Conservation (phyloP, 208 protist genomes). For the Novymonas esmeraldas region DNA sequence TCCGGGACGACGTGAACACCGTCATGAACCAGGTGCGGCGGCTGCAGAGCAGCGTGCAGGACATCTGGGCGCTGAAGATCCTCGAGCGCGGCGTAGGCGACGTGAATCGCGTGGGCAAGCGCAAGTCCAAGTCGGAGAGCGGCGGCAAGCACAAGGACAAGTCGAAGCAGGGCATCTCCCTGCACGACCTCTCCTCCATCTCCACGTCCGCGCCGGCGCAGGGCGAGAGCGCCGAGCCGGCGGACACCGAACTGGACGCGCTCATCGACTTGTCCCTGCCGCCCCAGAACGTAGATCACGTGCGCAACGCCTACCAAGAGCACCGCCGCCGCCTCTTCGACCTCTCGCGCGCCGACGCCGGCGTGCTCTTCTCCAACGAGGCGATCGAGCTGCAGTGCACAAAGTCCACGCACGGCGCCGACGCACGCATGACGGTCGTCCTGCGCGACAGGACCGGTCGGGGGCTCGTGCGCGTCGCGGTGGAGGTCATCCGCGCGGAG, state of each 20-base stretch:
- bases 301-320: constrained; percentile 34
- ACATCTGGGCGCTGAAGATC: constrained; percentile 51
- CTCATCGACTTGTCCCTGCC: constrained; percentile 74
- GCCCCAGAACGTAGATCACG: constrained; percentile 42
- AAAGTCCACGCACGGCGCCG: constrained; percentile 48
- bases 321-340: constrained; percentile 42
- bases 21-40: constrained; percentile 40
- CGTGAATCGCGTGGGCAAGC: constrained; percentile 2
- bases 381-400: constrained; percentile 57
- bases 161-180: constrained; percentile 56
- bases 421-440: constrained; percentile 45
- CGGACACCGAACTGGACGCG: constrained; percentile 58
- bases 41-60: constrained; percentile 30
- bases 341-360: constrained; percentile 23
- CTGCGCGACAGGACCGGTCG: constrained; percentile 33
- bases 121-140: constrained; percentile 7
- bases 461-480: constrained; percentile 32
- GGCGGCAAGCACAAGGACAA: constrained; percentile 42
- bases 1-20: constrained; percentile 45
- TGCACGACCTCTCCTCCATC: constrained; percentile 92
- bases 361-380: constrained; percentile 54
- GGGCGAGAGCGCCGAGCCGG: constrained; percentile 66
- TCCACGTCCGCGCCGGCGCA: constrained; percentile 97
- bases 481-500: constrained; percentile 54
- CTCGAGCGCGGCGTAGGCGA: constrained; percentile 28